Evolutionary conservation across 148 eudicot species (phyloP).

Genomic region (Rheum nobile): DNA sequence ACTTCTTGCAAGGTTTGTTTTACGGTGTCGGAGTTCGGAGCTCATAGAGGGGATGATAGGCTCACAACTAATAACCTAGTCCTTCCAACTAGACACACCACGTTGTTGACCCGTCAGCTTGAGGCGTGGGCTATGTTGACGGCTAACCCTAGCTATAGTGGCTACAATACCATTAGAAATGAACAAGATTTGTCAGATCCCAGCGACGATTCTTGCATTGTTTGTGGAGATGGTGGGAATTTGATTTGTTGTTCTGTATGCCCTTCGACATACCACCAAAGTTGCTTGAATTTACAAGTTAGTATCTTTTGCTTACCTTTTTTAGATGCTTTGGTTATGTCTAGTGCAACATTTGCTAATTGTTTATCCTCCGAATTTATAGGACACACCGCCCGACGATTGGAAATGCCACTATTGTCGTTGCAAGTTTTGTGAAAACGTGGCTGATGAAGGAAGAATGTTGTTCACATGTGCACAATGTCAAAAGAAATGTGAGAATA

Average conservation of each 20-base stretch:
- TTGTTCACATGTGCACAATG: constrained; percentile 31
- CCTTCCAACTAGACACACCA: neutral
- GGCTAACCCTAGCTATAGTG: constrained; percentile 2
- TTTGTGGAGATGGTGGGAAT: constrained; percentile 70
- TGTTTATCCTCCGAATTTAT: neutral
- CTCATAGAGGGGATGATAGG: constrained; percentile 11
- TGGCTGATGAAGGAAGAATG: neutral
- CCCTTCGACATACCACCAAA: constrained; percentile 39
- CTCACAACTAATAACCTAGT: constrained; percentile 9
- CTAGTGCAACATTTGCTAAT: neutral
- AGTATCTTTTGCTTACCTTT: constrained; percentile 1
- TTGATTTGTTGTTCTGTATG: constrained; percentile 47
- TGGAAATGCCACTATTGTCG: constrained; percentile 51
- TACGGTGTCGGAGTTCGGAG: constrained; percentile 14
- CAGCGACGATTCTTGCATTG: constrained; percentile 45
- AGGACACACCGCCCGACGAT: constrained; percentile 28
- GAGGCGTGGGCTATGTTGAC: constrained; percentile 30
- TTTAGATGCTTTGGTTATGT: neutral
- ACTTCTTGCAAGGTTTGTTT: constrained; percentile 16
- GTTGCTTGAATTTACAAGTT: constrained; percentile 39
- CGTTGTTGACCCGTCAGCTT: constrained; percentile 20
- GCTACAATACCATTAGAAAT: constrained; percentile 9
- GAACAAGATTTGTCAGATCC: constrained; percentile 14
- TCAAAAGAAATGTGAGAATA: constrained; percentile 30
- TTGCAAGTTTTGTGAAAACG: constrained; percentile 34